Evolutionary conservation across 2,329 filamentous ascomycete species (phyloP), one percentile per base, ranked within the genome.

Genomic region (Rugonectria rugulosa): DNA sequence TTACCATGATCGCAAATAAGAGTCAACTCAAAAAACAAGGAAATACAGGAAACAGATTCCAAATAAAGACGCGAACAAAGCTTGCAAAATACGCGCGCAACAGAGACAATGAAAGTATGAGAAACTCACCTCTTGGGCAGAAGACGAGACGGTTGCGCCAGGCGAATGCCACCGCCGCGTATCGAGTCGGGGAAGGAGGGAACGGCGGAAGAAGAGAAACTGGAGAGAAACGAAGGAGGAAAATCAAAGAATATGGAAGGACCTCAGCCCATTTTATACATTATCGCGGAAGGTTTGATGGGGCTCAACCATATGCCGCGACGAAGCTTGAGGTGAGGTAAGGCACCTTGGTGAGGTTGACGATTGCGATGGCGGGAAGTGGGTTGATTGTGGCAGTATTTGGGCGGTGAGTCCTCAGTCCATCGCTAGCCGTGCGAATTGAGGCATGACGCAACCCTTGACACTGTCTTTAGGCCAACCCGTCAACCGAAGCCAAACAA

Each of bases 1-100:
- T 67, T 62, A 61, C 38, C 51, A 68, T 64, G 49, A 14, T 63
- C 64, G 65, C 65, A 60, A 51, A 68, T 68, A 61, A 68, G 65
- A 68, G 67, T 68, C 65, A 68, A 68, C 56, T 62, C 65, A 58
- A 55, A 62, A n/a, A 56, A 63, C 56, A 59, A 56, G 52, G 45
- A 56, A 50, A 46, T 38, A n/a, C 29, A 47, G 27, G 48, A 34
- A 44, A 21, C 38, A 44, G 44, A n/a, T 27, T 44, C 44, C 36
- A 48, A 38, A 47, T 26, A 54, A 26, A 36, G 41, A 32, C 31
- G 45, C 43, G 51, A 11, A 37, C 27, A 21, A 38, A 23, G 14
- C 32, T 37, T 37, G 17, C 19, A 19, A 23, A 29, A 45, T 32
- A 24, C 3, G 14, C 7, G 19, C 8, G 32, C 6, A n/a, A n/a